phyloP scores from a whole-genome alignment of 2,329 filamentous ascomycete genomes.

The Cladosporium sp. region DNA sequence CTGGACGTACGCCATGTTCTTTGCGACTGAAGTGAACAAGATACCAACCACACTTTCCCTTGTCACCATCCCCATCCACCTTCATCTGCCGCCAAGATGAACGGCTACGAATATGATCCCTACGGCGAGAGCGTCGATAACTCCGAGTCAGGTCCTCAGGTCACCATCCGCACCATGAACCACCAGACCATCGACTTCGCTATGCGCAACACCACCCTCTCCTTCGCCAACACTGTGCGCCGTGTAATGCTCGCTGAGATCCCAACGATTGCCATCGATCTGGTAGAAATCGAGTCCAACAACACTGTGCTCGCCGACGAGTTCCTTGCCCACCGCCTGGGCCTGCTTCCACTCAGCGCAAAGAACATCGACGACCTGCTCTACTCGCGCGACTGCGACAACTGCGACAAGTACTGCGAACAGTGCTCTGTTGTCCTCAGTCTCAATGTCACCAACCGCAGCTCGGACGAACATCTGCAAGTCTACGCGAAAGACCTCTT shows the following conservation, averaged over 20 bases:
- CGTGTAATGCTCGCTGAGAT: constrained; percentile 90
- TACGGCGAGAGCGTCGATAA: constrained; percentile 31
- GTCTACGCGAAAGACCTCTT: constrained; percentile 89
- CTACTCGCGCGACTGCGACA: constrained; percentile 87
- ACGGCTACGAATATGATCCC: constrained; percentile 19
- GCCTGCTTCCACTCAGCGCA: constrained; percentile 80
- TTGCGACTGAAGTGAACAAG: background rate
- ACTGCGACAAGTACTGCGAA: constrained; percentile 88
- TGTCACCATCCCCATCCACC: background rate
- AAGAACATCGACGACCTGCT: constrained; percentile 75
- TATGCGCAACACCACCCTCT: constrained; percentile 80
- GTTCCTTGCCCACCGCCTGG: constrained; percentile 88
- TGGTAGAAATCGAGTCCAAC: constrained; percentile 89
- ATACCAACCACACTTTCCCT: background rate
- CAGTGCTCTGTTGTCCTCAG: constrained; percentile 81
- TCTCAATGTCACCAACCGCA: constrained; percentile 67
- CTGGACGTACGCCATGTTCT: background rate
- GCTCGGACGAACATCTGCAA: constrained; percentile 80
- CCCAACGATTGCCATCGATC: constrained; percentile 88
- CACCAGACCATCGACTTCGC: constrained; percentile 82
- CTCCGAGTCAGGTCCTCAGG: constrained; percentile 42
- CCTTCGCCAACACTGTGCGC: constrained; percentile 88
- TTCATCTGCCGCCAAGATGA: constrained; percentile 2
- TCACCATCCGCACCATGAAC: constrained; percentile 53
- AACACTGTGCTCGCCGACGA: constrained; percentile 95